These are phyloP conservation scores for Spergularia marina DNA, from an alignment of 148 eudicot species.

Conservation along the genomic window DNA sequence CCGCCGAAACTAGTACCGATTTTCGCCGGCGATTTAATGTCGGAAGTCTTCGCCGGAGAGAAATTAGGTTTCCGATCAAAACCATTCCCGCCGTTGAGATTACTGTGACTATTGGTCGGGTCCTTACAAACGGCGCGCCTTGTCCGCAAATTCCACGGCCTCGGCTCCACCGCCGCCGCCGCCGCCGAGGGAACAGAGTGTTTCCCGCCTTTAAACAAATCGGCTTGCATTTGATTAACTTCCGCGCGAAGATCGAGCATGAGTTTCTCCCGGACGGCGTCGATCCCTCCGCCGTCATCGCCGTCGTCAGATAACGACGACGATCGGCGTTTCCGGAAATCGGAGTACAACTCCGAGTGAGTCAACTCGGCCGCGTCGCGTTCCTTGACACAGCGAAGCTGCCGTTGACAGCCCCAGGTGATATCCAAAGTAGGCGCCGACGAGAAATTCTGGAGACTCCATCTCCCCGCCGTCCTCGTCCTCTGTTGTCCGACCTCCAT, in stretches of 20 bases:
- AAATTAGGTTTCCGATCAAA: constrained; percentile 26
- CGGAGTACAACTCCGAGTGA: neutral
- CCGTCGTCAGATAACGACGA: neutral
- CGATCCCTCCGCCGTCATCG: constrained; percentile 41
- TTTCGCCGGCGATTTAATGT: constrained; percentile 29
- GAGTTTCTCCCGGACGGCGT: constrained; percentile 53
- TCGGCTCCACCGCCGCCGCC: constrained; percentile 23
- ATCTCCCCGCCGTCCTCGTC: constrained; percentile 2
- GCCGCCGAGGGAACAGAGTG: constrained; percentile 16
- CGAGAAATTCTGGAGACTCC: constrained; percentile 56
- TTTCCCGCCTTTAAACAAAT: constrained; percentile 33
- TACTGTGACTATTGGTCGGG: constrained; percentile 17
- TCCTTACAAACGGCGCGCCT: constrained; percentile 50
- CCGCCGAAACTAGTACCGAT: constrained; percentile 6
- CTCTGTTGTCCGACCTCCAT: no score
- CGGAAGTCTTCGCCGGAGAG: constrained; percentile 27
- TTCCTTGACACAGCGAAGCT: constrained; percentile 46
- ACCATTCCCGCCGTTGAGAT: constrained; percentile 19
- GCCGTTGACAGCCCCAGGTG: constrained; percentile 59
- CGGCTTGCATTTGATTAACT: constrained; percentile 48
- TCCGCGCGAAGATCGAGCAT: constrained; percentile 56
- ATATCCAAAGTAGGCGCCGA: constrained; percentile 40
- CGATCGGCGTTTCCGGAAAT: constrained; percentile 17
- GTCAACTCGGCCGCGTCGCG: neutral
- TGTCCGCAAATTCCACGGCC: constrained; percentile 77